Percentiles rank a stretch among this genome's conserved stretches.
Conservation (phyloP, 331 rosid genomes). For the Rosa hybrid region DNA sequence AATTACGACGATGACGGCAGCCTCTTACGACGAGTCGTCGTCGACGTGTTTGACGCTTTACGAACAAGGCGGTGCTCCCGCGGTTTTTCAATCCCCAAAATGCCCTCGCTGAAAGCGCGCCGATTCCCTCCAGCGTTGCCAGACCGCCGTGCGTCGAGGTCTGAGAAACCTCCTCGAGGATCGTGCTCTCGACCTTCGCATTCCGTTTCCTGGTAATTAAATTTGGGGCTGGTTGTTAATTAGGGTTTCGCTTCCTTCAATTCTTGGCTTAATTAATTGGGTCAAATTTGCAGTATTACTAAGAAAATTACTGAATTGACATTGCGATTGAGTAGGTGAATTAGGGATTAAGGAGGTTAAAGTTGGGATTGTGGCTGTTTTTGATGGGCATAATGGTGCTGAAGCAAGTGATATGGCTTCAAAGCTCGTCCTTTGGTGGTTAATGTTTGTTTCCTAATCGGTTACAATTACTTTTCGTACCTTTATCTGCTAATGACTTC, state of each 20-base stretch:
- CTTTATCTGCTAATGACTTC: too few relatives aligned
- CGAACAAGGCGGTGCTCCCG: constrained; percentile 90
- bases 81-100: constrained; percentile 88
- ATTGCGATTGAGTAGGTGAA: constrained; percentile 41
- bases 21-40: constrained; percentile 37
- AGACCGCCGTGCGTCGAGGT: constrained; percentile 65
- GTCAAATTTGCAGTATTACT: background rate
- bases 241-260: background rate
- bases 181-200: constrained; percentile 76
- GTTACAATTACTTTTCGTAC: background rate
- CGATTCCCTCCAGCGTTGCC: constrained; percentile 61
- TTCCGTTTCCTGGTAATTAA: constrained; percentile 69
- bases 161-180: constrained; percentile 75
- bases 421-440: constrained; percentile 32
- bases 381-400: constrained; percentile 89
- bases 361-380: constrained; percentile 78
- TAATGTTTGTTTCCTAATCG: background rate
- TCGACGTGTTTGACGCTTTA: constrained; percentile 73
- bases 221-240: background rate
- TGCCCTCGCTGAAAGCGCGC: constrained; percentile 88
- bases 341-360: constrained; percentile 67
- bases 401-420: constrained; percentile 97
- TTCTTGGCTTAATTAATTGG: too few relatives aligned
- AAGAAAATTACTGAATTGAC: background rate
- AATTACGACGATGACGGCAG: background rate